Evolutionary conservation across 2,329 filamentous ascomycete species (phyloP), one percentile per base, ranked within the genome.

Genomic region (Clonostachys chloroleuca): DNA sequence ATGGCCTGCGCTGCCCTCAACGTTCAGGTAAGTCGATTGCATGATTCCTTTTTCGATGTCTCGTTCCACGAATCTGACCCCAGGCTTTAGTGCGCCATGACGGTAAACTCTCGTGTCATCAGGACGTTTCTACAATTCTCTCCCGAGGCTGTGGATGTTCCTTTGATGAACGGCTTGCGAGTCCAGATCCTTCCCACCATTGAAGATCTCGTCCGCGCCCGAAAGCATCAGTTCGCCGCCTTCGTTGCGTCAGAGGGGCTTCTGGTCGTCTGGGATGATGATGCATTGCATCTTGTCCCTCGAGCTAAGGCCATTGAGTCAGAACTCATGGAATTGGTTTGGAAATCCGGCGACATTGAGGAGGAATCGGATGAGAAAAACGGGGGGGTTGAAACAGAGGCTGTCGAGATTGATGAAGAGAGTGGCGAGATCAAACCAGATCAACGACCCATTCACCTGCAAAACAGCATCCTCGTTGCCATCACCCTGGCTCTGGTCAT

Each of bases 191-290:
- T 91, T 10, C 85, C 86, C 1, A 86, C 81, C 0, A 77, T 91
- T 42, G 79, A 85, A 14, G 86, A 90, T 58, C 74, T 91, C 5
- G 75, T 82, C 0, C 75, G 81, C 39, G 87, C 86, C 6, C 77
- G 87, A 49, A 92, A 89, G 62, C 81, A 89, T 61, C 88, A 92
- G 60, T 91, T 87, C 54, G 88, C 87, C 12, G 88, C 89, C 8
- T 92, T 92, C 60, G 76, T 92, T 40, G 83, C 86, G 3, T 80
- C 79, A 0, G 83, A 88, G 51, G 80, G 81, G 5, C 70, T 92
- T 6, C 70, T 94, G 2, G 72, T 92, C 2, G 87, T 92, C 2
- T 94, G 89, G 89, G 88, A 92, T 54, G 88, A 92, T 54, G 86
- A 92, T 48, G 80, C 87, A 1, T 72, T 85, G 47, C 82, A 89